A percentile compares a stretch with the other conserved stretches of the same genome.
Conservation (phyloP, 305 asterid genomes). For the Rubia peregrina region DNA sequence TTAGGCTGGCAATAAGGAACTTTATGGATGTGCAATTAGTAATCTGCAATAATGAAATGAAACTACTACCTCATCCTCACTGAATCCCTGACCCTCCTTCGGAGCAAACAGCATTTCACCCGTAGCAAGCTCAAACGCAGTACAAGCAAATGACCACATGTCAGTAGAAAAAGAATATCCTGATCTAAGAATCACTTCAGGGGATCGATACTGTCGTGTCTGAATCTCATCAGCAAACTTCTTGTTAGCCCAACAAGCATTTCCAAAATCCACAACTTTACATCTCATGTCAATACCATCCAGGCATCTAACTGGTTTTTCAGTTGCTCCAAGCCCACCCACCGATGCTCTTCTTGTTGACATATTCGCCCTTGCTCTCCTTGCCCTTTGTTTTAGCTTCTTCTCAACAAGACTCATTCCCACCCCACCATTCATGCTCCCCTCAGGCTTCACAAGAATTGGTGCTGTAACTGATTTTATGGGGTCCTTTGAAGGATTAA, state of each 20-base stretch:
- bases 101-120: conserved; percentile 98
- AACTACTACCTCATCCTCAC: conserved; percentile 76
- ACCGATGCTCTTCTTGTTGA: conserved; percentile 53
- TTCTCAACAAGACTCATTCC: conserved; percentile 58
- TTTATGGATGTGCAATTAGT: not conserved
- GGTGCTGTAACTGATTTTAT: conserved; percentile 59
- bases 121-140: conserved; percentile 92
- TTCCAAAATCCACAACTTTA: conserved; percentile 92
- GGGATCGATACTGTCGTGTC: conserved; percentile 94
- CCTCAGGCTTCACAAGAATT: conserved; percentile 74
- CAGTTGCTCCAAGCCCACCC: conserved; percentile 46
- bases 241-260: conserved; percentile 84
- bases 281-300: conserved; percentile 81
- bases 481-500: conserved; percentile 85
- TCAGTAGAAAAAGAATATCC: conserved; percentile 84
- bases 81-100: conserved; percentile 73
- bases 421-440: conserved; percentile 52
- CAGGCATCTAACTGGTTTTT: conserved; percentile 64
- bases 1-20: not conserved
- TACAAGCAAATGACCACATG: conserved; percentile 97
- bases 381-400: conserved; percentile 81
- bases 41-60: conserved; percentile 10
- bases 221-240: conserved; percentile 82
- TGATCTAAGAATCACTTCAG: conserved; percentile 74
- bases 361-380: conserved; percentile 87